phyloP scores from a whole-genome alignment of 2,329 filamentous ascomycete species.

The Neoarthrinium moseri region DNA sequence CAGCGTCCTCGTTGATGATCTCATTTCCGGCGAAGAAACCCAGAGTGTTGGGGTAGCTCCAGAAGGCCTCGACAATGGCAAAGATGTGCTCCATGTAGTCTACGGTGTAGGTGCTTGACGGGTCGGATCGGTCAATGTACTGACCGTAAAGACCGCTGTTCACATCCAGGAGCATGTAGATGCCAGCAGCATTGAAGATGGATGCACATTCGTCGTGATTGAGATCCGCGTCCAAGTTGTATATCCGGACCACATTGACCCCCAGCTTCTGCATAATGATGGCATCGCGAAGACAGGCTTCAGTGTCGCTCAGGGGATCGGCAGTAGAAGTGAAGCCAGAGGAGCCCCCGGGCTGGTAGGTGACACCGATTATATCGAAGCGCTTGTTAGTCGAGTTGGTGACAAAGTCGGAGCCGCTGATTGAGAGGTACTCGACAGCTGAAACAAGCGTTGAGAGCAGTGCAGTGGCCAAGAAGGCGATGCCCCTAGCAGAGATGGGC shows the following conservation, averaged over 20 bases:
- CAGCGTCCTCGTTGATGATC: conserved; percentile 60
- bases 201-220: conserved; percentile 63
- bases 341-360: conserved; percentile 64
- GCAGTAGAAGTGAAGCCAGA: conserved; percentile 50
- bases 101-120: conserved; percentile 55
- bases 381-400: conserved; percentile 55
- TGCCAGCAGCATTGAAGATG: conserved; percentile 64
- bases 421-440: conserved; percentile 4
- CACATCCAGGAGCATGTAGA: conserved; percentile 65
- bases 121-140: conserved; percentile 47
- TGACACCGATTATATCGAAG: conserved; percentile 62
- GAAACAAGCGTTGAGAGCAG: neutral
- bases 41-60: conserved; percentile 61
- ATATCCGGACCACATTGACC: conserved; percentile 63
- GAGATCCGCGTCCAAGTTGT: conserved; percentile 60
- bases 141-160: conserved; percentile 59
- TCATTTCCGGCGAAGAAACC: conserved; percentile 76
- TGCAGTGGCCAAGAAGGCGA: neutral
- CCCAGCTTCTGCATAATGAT: conserved; percentile 61
- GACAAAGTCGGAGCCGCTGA: conserved; percentile 40
- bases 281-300: conserved; percentile 58
- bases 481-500: neutral
- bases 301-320: conserved; percentile 50
- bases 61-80: conserved; percentile 61
- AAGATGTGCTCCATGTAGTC: conserved; percentile 62